A percentile compares a stretch with the other conserved stretches of the same genome.
phyloP scores from a whole-genome alignment of 192 early-diverging fungal species.

The Chytriomyces sp. region DNA sequence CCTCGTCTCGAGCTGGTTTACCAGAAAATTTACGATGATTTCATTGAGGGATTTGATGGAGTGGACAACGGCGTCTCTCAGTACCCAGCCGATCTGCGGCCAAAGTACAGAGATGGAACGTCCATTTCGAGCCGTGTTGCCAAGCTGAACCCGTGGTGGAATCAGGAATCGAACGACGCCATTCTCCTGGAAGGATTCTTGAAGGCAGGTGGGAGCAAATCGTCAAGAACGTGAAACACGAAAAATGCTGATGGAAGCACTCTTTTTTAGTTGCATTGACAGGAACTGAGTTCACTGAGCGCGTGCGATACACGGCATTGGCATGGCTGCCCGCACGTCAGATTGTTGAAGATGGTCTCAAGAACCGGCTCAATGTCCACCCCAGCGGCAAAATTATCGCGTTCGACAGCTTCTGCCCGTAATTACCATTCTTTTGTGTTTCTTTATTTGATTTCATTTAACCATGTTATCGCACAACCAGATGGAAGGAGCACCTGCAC shows the following conservation, averaged over 20 bases:
- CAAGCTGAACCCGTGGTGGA: conserved; percentile 94
- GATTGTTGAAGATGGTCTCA: conserved; percentile 79
- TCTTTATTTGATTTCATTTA: background rate
- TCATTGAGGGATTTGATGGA: conserved; percentile 44
- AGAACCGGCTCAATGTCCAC: conserved; percentile 60
- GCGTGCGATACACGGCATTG: conserved; percentile 70
- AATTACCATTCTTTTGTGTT: background rate
- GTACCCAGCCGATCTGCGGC: conserved; percentile 80
- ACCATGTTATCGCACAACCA: background rate
- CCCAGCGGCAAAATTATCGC: conserved; percentile 79
- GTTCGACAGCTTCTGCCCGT: conserved; percentile 81
- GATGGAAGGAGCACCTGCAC: conserved; percentile 89
- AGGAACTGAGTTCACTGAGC: conserved; percentile 75
- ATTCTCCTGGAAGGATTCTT: conserved; percentile 71
- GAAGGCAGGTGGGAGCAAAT: conserved; percentile 46
- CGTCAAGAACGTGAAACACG: background rate
- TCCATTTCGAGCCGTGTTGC: conserved; percentile 80
- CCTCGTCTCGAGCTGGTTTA: conserved; percentile 75
- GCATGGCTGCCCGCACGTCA: conserved; percentile 89
- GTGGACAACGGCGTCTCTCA: conserved; percentile 93
- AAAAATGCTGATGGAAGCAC: background rate
- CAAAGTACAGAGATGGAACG: conserved; percentile 83
- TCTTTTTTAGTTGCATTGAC: conserved; percentile 63
- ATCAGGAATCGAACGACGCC: conserved; percentile 70
- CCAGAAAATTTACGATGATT: conserved; percentile 81